Conservation (phyloP, 139 green algal genomes). For the Edaphochlamys debaryana region DNA sequence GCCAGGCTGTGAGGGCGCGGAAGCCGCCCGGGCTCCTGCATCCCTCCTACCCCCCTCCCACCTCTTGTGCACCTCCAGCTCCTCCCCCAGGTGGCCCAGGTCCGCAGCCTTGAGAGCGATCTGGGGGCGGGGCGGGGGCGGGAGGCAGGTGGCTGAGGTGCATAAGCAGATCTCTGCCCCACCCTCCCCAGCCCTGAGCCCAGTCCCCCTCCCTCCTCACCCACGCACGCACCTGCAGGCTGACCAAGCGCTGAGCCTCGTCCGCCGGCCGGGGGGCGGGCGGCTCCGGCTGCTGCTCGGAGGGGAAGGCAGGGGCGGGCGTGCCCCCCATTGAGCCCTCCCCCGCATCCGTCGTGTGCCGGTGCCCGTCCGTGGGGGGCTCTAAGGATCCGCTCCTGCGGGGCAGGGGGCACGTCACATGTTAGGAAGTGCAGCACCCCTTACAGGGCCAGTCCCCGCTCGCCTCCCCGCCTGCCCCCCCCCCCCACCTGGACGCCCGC, state of each 20-base stretch:
- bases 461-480: no score
- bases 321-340: neutral
- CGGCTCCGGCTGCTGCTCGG: no score
- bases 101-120: conserved; percentile 15
- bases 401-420: neutral
- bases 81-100: no score
- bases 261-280: neutral
- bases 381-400: neutral
- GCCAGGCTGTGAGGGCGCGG: neutral
- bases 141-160: no score
- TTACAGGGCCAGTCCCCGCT: no score
- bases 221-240: conserved; percentile 8
- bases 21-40: conserved; percentile 4
- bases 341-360: neutral
- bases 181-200: neutral
- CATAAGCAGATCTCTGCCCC: neutral
- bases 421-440: neutral
- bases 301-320: no score
- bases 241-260: conserved; percentile 10
- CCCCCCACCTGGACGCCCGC: no score
- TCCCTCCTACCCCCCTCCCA: neutral
- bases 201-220: no score
- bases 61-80: no score
- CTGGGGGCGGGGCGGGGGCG: no score
- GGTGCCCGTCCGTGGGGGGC: no score